A percentile compares a stretch with the other conserved stretches of the same genome.
Evolutionary conservation across 495 filamentous ascomycete species (phyloP).

Genomic region (Paragyromitra xinjiangensis): DNA sequence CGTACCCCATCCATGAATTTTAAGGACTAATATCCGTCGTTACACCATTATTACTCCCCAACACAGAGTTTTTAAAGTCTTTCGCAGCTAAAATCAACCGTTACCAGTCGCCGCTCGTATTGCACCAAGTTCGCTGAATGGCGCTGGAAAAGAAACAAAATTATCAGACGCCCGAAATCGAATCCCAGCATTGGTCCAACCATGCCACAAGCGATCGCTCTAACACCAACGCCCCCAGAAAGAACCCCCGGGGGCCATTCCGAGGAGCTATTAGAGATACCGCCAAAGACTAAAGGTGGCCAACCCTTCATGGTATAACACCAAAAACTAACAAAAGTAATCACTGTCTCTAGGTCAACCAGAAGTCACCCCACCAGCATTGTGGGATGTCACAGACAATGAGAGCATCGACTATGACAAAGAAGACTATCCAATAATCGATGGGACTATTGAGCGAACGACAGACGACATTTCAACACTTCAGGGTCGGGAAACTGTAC

Average conservation of each 20-base stretch:
- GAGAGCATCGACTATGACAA: not conserved
- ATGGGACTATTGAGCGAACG: not conserved
- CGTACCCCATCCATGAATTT: not conserved
- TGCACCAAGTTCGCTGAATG: conserved; percentile 17
- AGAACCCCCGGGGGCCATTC: not conserved
- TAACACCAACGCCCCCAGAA: not conserved
- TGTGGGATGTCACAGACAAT: not conserved
- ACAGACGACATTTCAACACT: not conserved
- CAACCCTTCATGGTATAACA: not conserved
- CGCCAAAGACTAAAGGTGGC: not conserved
- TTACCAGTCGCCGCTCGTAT: conserved; percentile 28
- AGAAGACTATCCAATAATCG: not conserved
- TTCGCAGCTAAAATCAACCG: not conserved
- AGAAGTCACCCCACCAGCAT: not conserved
- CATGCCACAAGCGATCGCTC: not conserved
- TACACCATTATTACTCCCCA: not conserved
- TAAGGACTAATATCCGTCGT: not conserved
- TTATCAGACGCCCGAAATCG: not conserved
- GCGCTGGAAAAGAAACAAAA: conserved; percentile 20
- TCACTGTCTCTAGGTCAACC: not conserved
- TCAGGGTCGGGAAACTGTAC: not conserved
- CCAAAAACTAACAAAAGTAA: not conserved
- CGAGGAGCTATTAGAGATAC: not conserved
- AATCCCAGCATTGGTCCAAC: not conserved
- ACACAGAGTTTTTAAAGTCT: not conserved